phyloP scores from a whole-genome alignment of 140 eudicot genomes.

The Erigeron philadelphicus region DNA sequence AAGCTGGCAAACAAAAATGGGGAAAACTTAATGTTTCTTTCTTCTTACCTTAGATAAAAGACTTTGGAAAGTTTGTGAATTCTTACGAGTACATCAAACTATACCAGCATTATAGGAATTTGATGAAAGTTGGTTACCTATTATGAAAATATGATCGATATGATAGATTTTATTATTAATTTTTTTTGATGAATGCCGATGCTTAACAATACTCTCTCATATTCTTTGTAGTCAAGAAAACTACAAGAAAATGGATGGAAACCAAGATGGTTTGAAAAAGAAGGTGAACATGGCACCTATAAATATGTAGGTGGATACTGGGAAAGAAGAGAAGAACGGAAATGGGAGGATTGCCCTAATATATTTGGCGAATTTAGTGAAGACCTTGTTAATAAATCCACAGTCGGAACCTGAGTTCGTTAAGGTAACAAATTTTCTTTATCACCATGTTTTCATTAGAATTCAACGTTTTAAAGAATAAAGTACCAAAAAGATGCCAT shows the following conservation, averaged over 20 bases:
- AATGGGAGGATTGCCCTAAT: slow-evolving; percentile 65
- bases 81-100: not conserved
- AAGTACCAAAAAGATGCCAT: not conserved
- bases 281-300: slow-evolving; percentile 53
- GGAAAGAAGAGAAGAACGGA: slow-evolving; percentile 64
- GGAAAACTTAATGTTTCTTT: not conserved
- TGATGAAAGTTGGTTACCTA: not conserved
- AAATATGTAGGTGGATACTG: slow-evolving; percentile 78
- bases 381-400: slow-evolving; percentile 36
- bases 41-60: not conserved
- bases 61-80: not conserved
- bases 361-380: slow-evolving; percentile 64
- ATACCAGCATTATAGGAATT: not conserved
- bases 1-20: not conserved
- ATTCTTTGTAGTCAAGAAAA: slow-evolving; percentile 59
- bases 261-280: slow-evolving; percentile 72
- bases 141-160: not conserved
- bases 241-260: slow-evolving; percentile 91
- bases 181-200: not conserved
- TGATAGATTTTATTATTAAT: not conserved
- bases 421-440: slow-evolving; percentile 26
- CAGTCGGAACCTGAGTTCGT: slow-evolving; percentile 23
- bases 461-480: not conserved
- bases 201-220: slow-evolving; percentile 1
- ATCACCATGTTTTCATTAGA: not conserved